A percentile compares a stretch with the other conserved stretches of the same genome.
Conservation (phyloP, 2,329 filamentous ascomycete species). For the Phaeosphaeria sp. region DNA sequence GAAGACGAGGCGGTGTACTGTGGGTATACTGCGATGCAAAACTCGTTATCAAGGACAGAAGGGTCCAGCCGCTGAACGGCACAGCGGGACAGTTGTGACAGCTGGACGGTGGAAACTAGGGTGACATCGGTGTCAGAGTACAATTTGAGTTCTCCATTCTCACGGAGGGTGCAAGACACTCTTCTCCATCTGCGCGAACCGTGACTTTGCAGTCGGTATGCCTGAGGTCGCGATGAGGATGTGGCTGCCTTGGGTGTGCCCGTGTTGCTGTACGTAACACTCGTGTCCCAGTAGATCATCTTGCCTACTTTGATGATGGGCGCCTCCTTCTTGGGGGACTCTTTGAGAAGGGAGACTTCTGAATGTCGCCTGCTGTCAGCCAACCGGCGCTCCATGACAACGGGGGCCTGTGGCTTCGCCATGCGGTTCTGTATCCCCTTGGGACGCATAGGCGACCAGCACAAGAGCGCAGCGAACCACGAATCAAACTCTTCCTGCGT, state of each 20-base stretch:
- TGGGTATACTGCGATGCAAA: conserved; percentile 93
- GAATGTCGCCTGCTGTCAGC: conserved; percentile 55
- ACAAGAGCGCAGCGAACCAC: conserved; percentile 81
- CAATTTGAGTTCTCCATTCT: conserved; percentile 92
- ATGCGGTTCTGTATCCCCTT: conserved; percentile 62
- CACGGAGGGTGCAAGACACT: conserved; percentile 91
- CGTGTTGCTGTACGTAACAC: conserved; percentile 58
- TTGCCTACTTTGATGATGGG: conserved; percentile 87
- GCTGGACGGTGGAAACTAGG: conserved; percentile 80
- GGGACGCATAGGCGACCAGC: conserved; percentile 78
- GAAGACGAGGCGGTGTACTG: conserved; percentile 81
- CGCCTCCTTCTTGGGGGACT: conserved; percentile 70
- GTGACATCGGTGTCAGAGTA: conserved; percentile 84
- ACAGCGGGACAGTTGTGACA: conserved; percentile 86
- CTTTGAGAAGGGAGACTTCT: conserved; percentile 64
- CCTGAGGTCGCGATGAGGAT: conserved; percentile 53
- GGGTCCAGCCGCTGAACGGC: conserved; percentile 89
- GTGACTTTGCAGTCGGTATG: conserved; percentile 63
- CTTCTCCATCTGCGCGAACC: conserved; percentile 76
- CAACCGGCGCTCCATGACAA: conserved; percentile 43
- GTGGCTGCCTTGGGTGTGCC: conserved; percentile 40
- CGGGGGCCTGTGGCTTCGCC: conserved; percentile 55
- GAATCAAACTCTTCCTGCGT: conserved; percentile 72
- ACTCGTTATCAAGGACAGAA: conserved; percentile 90
- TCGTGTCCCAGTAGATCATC: conserved; percentile 74